Evolutionary conservation across 805 yeast genomes (phyloP), one percentile per base, ranked within the genome.

Genomic region (Candida andamanensis): DNA sequence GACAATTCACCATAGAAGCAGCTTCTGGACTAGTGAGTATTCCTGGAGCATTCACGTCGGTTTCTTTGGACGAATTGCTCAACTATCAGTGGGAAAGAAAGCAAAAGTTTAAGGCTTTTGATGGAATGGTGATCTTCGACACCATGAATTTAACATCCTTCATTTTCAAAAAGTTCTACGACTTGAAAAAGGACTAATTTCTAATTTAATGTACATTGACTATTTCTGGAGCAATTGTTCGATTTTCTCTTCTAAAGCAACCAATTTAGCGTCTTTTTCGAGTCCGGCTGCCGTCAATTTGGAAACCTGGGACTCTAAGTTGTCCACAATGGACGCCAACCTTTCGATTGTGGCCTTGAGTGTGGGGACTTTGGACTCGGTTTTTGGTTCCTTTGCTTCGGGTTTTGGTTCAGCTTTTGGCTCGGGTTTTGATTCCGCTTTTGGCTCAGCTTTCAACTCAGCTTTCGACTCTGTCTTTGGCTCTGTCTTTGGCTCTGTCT

Each of bases 101-200:
- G 30, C 57, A 64, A 24, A 58, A 57, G 11, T 61, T 85, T 46
- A 59, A 67, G 3, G 44, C 83, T 41, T 82, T 86, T 50, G 79
- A 78, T 36, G 82, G 79, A 0, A 72, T 72, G 69, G 87, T 77
- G 5, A 63, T 65, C 15, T 76, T 89, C 42, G 78, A 81, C 51
- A 78, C 94, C 4, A 73, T 80, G 37, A 67, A 76, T 32, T 60
- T 86, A 45, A 67, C 83, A 14, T 74, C 76, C 11, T 75, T 89
- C 39, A 74, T 89, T 15, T 80, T 86, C 55, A 70, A 70, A 42
- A 81, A 82, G 55, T 87, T 87, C 52, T 84, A 82, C 47, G 82
- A 80, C 44, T 58, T 69, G 20, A 55, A 58, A 34, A 53, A 49
- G 35, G 61, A 59, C 4, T 42, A 29, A 21, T n/a, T 8, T n/a